A percentile compares a stretch with the other conserved stretches of the same genome.
phyloP scores from a whole-genome alignment of 2,329 filamentous ascomycete genomes.

The Simplicillium sp. region DNA sequence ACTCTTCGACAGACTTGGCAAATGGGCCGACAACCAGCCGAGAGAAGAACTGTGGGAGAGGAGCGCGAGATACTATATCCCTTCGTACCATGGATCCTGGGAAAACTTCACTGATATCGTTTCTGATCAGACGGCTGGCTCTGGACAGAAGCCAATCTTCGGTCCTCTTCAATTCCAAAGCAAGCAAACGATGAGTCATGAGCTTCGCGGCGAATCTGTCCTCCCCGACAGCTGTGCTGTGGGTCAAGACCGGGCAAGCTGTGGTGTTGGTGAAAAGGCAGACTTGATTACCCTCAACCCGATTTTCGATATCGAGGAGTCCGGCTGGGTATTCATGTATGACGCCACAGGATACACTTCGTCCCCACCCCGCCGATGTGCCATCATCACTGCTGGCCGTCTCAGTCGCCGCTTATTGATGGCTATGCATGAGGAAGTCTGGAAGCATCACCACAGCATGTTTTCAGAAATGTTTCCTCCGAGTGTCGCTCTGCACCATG shows the following conservation, averaged over 20 bases:
- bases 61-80: conserved; percentile 68
- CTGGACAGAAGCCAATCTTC: conserved; percentile 51
- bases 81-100: conserved; percentile 59
- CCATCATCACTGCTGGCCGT: conserved; percentile 63
- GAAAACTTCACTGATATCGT: conserved; percentile 61
- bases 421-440: conserved; percentile 69
- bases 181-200: conserved; percentile 34
- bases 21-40: conserved; percentile 59
- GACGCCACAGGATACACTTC: conserved; percentile 62
- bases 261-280: conserved; percentile 62
- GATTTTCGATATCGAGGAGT: conserved; percentile 61
- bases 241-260: conserved; percentile 40
- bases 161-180: conserved; percentile 52
- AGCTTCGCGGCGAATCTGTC: conserved; percentile 40
- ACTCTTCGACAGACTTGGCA: conserved; percentile 56
- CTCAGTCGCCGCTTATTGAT: conserved; percentile 56
- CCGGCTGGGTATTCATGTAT: conserved; percentile 63
- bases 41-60: conserved; percentile 71
- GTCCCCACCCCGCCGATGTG: conserved; percentile 56
- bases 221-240: conserved; percentile 46
- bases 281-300: conserved; percentile 73
- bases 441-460: conserved; percentile 58
- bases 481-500: conserved; percentile 62
- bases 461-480: conserved; percentile 75
- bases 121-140: conserved; percentile 45